Conservation (phyloP, 768 basidiomycete genomes). For the Lactarius psammicola region DNA sequence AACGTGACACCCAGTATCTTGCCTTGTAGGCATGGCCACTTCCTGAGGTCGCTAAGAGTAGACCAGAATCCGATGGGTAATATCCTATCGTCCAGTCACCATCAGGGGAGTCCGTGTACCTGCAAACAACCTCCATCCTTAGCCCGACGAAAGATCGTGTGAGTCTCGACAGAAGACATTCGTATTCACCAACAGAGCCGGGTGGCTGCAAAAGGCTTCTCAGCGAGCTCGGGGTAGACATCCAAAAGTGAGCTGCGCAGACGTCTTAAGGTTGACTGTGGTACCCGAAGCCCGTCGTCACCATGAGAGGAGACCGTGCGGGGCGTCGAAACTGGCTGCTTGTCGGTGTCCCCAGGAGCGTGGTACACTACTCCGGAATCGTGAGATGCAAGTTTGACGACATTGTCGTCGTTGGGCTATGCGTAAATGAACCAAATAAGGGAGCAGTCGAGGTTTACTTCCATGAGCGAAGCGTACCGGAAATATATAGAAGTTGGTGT, state of each 20-base stretch:
- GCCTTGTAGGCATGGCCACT: constrained; percentile 89
- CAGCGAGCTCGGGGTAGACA: constrained; percentile 76
- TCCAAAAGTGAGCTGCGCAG: constrained; percentile 52
- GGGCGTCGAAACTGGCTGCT: constrained; percentile 62
- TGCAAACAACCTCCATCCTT: constrained; percentile 33
- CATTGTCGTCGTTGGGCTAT: constrained; percentile 64
- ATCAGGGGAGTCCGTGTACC: constrained; percentile 89
- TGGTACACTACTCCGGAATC: constrained; percentile 63
- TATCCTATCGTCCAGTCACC: constrained; percentile 88
- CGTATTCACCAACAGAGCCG: constrained; percentile 91
- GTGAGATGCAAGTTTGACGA: constrained; percentile 82
- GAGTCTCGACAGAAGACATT: too few species aligned
- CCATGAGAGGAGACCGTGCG: constrained; percentile 66
- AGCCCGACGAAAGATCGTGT: too few species aligned
- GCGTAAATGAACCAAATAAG: background rate
- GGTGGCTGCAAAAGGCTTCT: constrained; percentile 68
- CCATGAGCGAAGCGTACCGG: constrained; percentile 51
- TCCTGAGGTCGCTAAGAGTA: constrained; percentile 84
- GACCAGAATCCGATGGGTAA: constrained; percentile 53
- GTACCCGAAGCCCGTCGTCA: constrained; percentile 60
- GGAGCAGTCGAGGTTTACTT: background rate
- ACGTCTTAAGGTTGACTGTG: constrained; percentile 48
- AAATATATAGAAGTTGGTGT: constrained; percentile 77
- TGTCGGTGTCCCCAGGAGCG: constrained; percentile 29
- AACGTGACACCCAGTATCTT: constrained; percentile 28